Base-by-base conservation (phyloP, 2,329 filamentous ascomycete genomes). In the Aspergillus costaricaensis region DNA sequence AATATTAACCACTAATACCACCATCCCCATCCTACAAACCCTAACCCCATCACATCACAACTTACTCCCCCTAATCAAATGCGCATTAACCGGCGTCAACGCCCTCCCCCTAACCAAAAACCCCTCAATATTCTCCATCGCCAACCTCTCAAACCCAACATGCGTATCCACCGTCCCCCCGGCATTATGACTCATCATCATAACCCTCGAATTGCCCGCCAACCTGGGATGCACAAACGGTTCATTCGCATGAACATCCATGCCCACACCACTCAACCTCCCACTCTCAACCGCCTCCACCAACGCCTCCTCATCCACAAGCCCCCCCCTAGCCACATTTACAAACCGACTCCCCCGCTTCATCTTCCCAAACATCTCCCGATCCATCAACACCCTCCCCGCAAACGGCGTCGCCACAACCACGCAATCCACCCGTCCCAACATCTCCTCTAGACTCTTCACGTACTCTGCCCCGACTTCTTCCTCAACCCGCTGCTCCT, bases 1-100 rank as follows among this genome's bases (percentile, higher is more conserved):
- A 30, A 30, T 2, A 8, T 21, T 9, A 41, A 30, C 10, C 30
- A 41, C 38, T 9, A 17, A 41, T 9, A n/a, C 0, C 0, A 9
- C 15, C 23, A 6, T 23, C 5, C 23, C 23, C 23, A 23, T 23
- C 1, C 21, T 23, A 23, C 23, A 23, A 23, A 23, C 23, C 23
- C 23, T 23, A 23, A 6, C 23, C 23, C 23, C 23, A 6, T 6
- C 23, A 21, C 8, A 19, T 43, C 5, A 44, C 19, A 44, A 23
- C 32, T 41, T 38, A 21, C n/a, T 39, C 10, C 8, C 4, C 17
- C 71, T 75, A 50, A 88, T 62, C 70, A 80, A 82, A 50, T 86
- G 81, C 73, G 85, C 36, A 70, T 91, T 90, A 12, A 89, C 87
- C 0, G 87, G 84, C 55, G 87, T 73, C 32, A 73, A 41, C 0